Conservation (phyloP, 371 early-diverging fungal genomes). For the Batkoa obscura region DNA sequence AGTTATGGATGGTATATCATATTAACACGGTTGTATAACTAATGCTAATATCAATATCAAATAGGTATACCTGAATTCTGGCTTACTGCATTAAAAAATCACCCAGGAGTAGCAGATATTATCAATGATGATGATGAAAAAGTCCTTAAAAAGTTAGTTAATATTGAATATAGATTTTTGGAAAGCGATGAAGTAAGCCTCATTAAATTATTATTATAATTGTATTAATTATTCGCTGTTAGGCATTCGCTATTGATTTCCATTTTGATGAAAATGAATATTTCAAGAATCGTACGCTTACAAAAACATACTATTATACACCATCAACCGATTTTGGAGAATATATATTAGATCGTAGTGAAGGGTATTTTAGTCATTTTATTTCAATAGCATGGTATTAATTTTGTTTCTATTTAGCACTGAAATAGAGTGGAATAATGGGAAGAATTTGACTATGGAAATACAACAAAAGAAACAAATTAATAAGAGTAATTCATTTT, state of each 20-base stretch:
- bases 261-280: slow-evolving; percentile 68
- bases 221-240: slow-evolving; percentile 10
- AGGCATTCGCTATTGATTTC: slow-evolving; percentile 88
- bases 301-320: slow-evolving; percentile 80
- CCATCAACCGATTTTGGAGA: slow-evolving; percentile 44
- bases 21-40: too few relatives aligned
- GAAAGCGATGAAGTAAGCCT: slow-evolving; percentile 36
- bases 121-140: slow-evolving; percentile 81
- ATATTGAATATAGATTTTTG: slow-evolving; percentile 68
- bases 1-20: too few relatives aligned
- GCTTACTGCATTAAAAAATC: slow-evolving; percentile 74
- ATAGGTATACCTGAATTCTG: slow-evolving; percentile 78
- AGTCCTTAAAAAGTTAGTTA: slow-evolving; percentile 58
- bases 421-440: slow-evolving; percentile 86
- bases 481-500: slow-evolving; percentile 37
- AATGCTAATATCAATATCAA: slow-evolving; percentile 8
- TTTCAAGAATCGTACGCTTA: slow-evolving; percentile 67
- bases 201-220: background rate
- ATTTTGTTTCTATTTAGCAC: background rate
- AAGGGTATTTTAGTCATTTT: slow-evolving; percentile 23
- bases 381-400: slow-evolving; percentile 2
- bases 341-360: slow-evolving; percentile 75
- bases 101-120: slow-evolving; percentile 49
- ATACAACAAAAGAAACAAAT: slow-evolving; percentile 94
- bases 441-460: slow-evolving; percentile 75